Conservation (phyloP, 371 early-diverging fungal species). For the Circinella minor region DNA sequence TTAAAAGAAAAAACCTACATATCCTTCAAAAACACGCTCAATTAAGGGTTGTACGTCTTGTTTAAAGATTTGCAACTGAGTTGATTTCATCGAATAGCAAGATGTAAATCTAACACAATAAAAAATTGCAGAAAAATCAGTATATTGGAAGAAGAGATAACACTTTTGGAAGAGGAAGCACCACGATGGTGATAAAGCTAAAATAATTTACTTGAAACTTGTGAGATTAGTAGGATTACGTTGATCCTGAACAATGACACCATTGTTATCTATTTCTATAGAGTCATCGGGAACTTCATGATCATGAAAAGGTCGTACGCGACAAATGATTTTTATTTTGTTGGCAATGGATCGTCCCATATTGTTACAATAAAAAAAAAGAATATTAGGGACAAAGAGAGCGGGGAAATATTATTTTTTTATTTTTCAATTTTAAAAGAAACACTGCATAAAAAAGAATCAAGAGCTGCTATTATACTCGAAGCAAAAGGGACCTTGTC, state of each 20-base stretch:
- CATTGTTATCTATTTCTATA: conserved; percentile 29
- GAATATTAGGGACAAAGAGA: not conserved
- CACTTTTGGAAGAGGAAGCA: not conserved
- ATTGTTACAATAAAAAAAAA: not conserved
- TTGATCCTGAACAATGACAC: conserved; percentile 44
- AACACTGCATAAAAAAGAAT: too few relatives aligned
- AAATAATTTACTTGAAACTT: conserved; percentile 2
- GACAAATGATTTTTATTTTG: conserved; percentile 55
- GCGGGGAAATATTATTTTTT: not conserved
- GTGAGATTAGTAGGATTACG: conserved; percentile 17
- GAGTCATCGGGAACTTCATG: conserved; percentile 49
- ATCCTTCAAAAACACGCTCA: conserved; percentile 55
- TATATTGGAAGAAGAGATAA: too few relatives aligned
- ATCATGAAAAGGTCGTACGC: conserved; percentile 56
- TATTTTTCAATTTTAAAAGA: too few relatives aligned
- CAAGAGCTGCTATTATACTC: too few relatives aligned
- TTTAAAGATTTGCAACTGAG: conserved; percentile 52
- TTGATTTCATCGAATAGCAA: conserved; percentile 48
- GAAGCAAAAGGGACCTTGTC: too few relatives aligned
- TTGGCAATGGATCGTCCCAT: not conserved
- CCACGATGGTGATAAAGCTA: not conserved
- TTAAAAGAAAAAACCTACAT: conserved; percentile 24
- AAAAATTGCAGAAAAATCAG: not conserved
- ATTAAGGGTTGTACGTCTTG: conserved; percentile 57
- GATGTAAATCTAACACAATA: conserved; percentile 43